A percentile compares a stretch with the other conserved stretches of the same genome.
Evolutionary conservation across 2,329 filamentous ascomycete species (phyloP).

Genomic region (Fonsecaea erecta): DNA sequence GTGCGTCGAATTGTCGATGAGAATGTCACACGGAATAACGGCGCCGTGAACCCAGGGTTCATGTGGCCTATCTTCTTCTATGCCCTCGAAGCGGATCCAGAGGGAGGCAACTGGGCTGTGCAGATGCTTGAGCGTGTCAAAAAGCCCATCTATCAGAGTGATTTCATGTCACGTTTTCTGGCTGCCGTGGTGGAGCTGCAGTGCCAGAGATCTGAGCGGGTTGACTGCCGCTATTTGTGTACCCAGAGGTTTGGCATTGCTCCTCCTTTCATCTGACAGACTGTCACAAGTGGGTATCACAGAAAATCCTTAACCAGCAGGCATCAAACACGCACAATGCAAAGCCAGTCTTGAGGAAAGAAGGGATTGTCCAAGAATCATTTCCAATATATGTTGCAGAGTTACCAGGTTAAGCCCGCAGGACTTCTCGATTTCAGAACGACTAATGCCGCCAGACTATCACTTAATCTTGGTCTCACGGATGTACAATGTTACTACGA

Average conservation of each 20-base stretch:
- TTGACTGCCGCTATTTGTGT: conserved; percentile 23
- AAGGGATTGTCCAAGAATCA: neutral
- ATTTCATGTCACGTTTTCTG: conserved; percentile 17
- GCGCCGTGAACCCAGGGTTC: conserved; percentile 14
- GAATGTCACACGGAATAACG: neutral
- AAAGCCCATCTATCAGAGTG: conserved; percentile 16
- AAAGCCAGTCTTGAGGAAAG: neutral
- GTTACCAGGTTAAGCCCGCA: neutral
- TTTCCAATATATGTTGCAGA: neutral
- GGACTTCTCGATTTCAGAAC: neutral
- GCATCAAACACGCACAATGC: neutral
- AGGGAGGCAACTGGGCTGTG: conserved; percentile 20
- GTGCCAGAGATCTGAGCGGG: conserved; percentile 11
- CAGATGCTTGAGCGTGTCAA: conserved; percentile 10
- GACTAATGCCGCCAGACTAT: neutral
- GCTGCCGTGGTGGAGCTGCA: conserved; percentile 14
- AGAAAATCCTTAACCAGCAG: neutral
- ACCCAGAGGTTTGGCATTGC: conserved; percentile 20
- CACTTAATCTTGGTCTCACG: neutral
- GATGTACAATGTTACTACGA: neutral
- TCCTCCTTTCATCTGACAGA: conserved; percentile 9
- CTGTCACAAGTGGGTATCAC: neutral
- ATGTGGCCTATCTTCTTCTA: conserved; percentile 26
- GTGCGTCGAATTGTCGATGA: conserved; percentile 19
- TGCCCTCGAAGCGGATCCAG: conserved; percentile 12